Evolutionary conservation across 345 rosid genomes (phyloP).

Genomic region (Acer saccharum): DNA sequence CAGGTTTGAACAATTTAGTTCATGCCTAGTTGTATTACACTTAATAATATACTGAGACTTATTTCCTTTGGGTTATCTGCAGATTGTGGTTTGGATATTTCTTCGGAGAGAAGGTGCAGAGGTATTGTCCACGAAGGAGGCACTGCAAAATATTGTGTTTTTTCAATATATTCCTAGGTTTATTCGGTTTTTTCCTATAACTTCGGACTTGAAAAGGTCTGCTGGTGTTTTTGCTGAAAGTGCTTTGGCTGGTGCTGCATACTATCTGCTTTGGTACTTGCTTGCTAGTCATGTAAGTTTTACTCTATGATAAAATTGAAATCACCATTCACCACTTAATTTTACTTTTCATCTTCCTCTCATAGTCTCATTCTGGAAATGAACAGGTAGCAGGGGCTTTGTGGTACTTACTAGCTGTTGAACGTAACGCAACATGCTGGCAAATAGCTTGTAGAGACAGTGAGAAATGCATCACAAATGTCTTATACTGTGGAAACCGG

Average conservation of each 20-base stretch:
- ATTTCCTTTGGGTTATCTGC: conserved; percentile 15
- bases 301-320: background rate
- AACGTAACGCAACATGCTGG: conserved; percentile 79
- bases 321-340: background rate
- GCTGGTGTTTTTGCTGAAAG: conserved; percentile 87
- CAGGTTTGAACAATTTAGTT: background rate
- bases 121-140: conserved; percentile 61
- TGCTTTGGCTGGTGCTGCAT: conserved; percentile 83
- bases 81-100: conserved; percentile 76
- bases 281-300: conserved; percentile 83
- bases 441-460: conserved; percentile 50
- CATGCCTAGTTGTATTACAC: too few relatives aligned
- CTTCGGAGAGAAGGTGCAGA: conserved; percentile 59
- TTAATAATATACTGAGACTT: background rate
- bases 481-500: conserved; percentile 71
- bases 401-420: conserved; percentile 82
- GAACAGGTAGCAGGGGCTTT: conserved; percentile 78
- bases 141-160: conserved; percentile 57
- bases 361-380: conserved; percentile 2
- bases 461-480: conserved; percentile 42
- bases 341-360: background rate
- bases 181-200: conserved; percentile 67
- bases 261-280: conserved; percentile 88
- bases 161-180: conserved; percentile 81
- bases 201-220: conserved; percentile 79